Evolutionary conservation across 129 eudicot genomes (phyloP).

Genomic region (Flaveria robusta): DNA sequence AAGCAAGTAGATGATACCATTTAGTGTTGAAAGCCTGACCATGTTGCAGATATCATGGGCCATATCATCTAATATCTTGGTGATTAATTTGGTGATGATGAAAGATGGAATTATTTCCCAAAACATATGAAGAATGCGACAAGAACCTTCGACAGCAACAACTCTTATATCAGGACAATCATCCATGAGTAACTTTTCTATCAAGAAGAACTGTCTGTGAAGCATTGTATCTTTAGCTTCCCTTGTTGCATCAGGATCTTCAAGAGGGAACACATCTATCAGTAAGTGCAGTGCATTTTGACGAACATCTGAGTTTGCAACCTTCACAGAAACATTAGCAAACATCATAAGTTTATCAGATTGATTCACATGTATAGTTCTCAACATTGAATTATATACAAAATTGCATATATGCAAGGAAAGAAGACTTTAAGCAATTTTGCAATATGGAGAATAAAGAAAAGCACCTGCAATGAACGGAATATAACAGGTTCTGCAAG

Average conservation of each 20-base stretch:
- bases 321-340: constrained; percentile 50
- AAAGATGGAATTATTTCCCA: constrained; percentile 92
- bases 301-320: constrained; percentile 95
- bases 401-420: background rate
- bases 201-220: constrained; percentile 73
- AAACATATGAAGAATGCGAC: constrained; percentile 85
- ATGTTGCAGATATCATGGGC: constrained; percentile 58
- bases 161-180: constrained; percentile 88
- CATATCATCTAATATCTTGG: constrained; percentile 82
- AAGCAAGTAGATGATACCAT: constrained; percentile 78
- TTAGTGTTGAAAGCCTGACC: constrained; percentile 86
- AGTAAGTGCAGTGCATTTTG: constrained; percentile 86
- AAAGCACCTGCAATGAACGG: constrained; percentile 84
- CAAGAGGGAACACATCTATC: constrained; percentile 87
- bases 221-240: constrained; percentile 77
- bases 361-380: constrained; percentile 1
- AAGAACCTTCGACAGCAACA: constrained; percentile 94
- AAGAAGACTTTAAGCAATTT: background rate
- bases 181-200: constrained; percentile 78
- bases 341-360: constrained; percentile 12
- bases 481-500: constrained; percentile 94
- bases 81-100: constrained; percentile 68
- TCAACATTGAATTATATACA: background rate
- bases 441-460: background rate
- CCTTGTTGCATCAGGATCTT: constrained; percentile 88